Base-by-base conservation (phyloP, 2,329 filamentous ascomycete species). In the Periconia sp. region DNA sequence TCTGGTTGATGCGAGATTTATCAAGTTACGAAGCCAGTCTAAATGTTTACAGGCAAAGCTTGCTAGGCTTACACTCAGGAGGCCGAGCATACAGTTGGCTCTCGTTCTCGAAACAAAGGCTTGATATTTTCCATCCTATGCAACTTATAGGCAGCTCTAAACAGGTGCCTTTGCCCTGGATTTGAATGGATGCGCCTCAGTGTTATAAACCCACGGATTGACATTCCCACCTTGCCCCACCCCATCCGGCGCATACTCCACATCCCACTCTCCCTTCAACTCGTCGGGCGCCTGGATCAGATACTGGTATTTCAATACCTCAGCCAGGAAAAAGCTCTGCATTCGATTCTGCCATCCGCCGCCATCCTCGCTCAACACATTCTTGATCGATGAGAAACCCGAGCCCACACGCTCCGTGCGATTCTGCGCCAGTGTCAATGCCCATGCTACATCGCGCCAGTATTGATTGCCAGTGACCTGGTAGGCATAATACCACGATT, bases 271-370 rank as follows among this genome's bases (percentile, higher is more conserved):
- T 15, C 68, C 65, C 54, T 60, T 61, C 41, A 75, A 75, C 48
- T 60, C 55, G 37, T 76, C 74, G 69, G 72, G 42, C 33, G 82
- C 79, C 67, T 87, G 84, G 54, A 89, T 87, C 64, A 93, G 71
- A 72, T 89, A 93, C 53, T 82, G 77, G 70, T 93, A 93, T 79
- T 94, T 94, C 72, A 93, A 69, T 55, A 91, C 88, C 76, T 93
- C 90, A 0, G 90, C 90, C 70, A 93, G 89, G 76, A 88, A 85
- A 77, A 92, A 94, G 62, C 87, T 91, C 72, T 93, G 89, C 79
- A 91, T 88, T 68, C 86, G 85, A 68, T 94, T 84, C 46, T 75
- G 71, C 57, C 80, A 84, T 0, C 74, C 73, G 1, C 87, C 87
- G 9, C 88, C 88, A 42, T 77, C 77, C 1, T 69, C 60, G 10